Evolutionary conservation across 495 filamentous ascomycete species (phyloP).

Genomic region (Aspergillus cavernicola): DNA sequence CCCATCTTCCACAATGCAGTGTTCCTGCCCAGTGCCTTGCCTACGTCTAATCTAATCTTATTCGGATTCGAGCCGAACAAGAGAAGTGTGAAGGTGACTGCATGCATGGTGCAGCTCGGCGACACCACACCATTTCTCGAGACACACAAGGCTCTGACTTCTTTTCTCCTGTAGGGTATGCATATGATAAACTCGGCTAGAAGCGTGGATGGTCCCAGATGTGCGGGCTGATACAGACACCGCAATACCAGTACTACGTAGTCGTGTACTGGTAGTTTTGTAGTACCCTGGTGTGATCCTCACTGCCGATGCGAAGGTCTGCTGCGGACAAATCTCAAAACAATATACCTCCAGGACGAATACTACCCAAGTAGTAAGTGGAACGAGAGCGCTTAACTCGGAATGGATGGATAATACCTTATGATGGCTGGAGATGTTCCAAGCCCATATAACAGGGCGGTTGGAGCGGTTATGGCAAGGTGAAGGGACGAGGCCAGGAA

Average conservation of each 20-base stretch:
- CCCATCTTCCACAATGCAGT: neutral
- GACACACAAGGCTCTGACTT: neutral
- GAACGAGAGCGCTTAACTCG: slow-evolving; percentile 6
- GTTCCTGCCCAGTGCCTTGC: slow-evolving; percentile 1
- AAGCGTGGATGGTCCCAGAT: no score
- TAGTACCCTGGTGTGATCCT: no score
- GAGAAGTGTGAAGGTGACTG: slow-evolving; percentile 1
- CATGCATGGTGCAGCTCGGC: slow-evolving; percentile 11
- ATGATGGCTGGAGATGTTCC: neutral
- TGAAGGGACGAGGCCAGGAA: neutral
- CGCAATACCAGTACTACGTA: no score
- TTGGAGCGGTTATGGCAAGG: slow-evolving; percentile 7
- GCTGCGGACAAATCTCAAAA: no score
- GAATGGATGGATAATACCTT: neutral
- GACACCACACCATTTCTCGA: neutral
- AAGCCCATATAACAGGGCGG: slow-evolving; percentile 3
- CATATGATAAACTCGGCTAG: neutral
- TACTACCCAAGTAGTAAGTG: neutral
- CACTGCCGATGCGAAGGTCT: no score
- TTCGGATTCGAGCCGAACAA: neutral
- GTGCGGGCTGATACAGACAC: neutral
- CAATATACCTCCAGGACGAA: no score
- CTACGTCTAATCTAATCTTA: slow-evolving; percentile 10
- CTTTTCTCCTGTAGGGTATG: neutral
- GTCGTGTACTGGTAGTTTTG: no score